A percentile compares a stretch with the other conserved stretches of the same genome.
Conservation (phyloP, 2,329 filamentous ascomycete genomes). For the Lasiodiplodia hormozganensis region DNA sequence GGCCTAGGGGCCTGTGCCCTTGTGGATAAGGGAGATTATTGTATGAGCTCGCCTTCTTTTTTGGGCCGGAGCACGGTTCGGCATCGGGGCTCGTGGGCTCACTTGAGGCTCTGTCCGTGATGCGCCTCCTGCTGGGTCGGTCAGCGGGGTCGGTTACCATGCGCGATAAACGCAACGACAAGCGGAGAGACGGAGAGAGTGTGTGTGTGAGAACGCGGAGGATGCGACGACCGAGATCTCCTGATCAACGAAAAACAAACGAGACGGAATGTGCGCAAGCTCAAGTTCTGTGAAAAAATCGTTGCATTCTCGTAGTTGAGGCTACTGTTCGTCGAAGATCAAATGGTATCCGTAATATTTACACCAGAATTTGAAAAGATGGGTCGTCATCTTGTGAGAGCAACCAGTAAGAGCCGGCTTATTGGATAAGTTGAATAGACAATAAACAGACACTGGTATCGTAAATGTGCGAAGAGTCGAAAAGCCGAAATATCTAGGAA, state of each 20-base stretch:
- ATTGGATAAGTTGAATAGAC: conserved; percentile 26
- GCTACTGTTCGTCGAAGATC: neutral
- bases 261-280: neutral
- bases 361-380: conserved; percentile 3
- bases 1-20: neutral
- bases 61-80: neutral
- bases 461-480: conserved; percentile 3
- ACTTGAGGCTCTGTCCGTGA: neutral
- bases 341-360: conserved; percentile 21
- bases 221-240: conserved; percentile 21
- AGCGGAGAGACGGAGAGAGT: conserved; percentile 1
- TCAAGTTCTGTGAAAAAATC: neutral
- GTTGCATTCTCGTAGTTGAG: neutral
- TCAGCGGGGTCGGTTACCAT: neutral
- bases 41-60: neutral
- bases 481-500: conserved; percentile 17
- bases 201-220: conserved; percentile 1
- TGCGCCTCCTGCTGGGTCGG: neutral
- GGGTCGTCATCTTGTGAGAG: neutral
- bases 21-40: conserved; percentile 10
- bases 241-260: conserved; percentile 5
- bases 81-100: neutral
- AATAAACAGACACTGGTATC: conserved; percentile 27
- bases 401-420: conserved; percentile 26
- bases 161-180: neutral